Base-by-base conservation (phyloP, 2,329 filamentous ascomycete species). In the Helotiales sp. region DNA sequence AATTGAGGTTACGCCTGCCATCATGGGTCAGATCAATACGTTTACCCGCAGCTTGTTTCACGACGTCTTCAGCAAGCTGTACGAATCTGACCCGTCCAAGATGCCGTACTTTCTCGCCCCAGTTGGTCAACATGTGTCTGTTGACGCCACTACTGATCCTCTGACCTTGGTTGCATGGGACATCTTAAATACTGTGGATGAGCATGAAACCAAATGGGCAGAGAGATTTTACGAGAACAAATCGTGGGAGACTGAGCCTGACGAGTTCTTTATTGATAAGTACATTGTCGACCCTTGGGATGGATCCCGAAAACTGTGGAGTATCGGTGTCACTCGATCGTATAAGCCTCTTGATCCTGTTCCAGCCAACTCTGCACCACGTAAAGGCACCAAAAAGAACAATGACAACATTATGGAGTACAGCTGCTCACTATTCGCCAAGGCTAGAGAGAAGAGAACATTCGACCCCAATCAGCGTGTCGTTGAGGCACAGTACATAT, bases 11-110 rank as follows among this genome's bases (percentile, higher is more conserved):
- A 71, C 74, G 0, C n/a, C 46, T 0, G 67, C 74, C 0, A 69
- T 78, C 1, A 63, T 91, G 0, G 72, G 81, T 0, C 71, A 76
- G 1, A 70, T 98, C n/a, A 86, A 85, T 0, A 73, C 72, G 0
- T 96, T 95, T 70, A 96, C 90, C 0, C 75, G 96, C 38, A 80
- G 82, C 4, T 73, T 96, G 0, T 97, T 96, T 71, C 76, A 83
- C 15, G 91, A 98, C 65, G 77, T 97, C 0, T 98, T 96, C 76
- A 93, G 92, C 72, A 99, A 99, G 71, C 79, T 80, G 2, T 99
- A 91, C 67, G 85, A 89, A 49, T 77, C 82, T 0, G 78, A 85
- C 15, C 65, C 78, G 0, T 73, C 79, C 0, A 84, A 87, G 27
- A 81, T 96, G 70, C 88, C 92, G 0, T 99, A 97, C 72, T 96